phyloP scores from a whole-genome alignment of 768 basidiomycete genomes.

The Suillus decipiens region DNA sequence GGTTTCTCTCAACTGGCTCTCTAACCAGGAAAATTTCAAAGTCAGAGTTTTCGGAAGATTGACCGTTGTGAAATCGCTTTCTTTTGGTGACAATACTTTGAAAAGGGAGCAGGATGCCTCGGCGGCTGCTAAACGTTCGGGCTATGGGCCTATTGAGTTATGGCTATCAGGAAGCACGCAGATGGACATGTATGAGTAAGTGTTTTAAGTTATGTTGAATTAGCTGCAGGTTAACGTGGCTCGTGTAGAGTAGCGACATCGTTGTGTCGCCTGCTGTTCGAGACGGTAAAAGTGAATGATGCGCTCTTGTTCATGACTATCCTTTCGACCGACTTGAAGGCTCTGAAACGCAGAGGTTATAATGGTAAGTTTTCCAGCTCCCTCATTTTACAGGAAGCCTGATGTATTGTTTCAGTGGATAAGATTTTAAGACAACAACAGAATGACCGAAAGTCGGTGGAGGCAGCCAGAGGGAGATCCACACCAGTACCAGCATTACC shows the following conservation, averaged over 20 bases:
- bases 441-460: constrained; percentile 59
- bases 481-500: constrained; percentile 21
- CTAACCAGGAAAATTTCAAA: constrained; percentile 60
- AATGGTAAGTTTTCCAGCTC: constrained; percentile 53
- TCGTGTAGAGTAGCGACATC: constrained; percentile 75
- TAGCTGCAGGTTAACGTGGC: constrained; percentile 11
- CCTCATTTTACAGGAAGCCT: constrained; percentile 4
- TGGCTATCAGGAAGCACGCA: constrained; percentile 76
- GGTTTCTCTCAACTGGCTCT: constrained; percentile 69
- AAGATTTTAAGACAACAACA: constrained; percentile 85
- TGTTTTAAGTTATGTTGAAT: constrained; percentile 20
- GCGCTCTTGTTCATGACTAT: constrained; percentile 91
- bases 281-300: constrained; percentile 81
- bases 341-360: constrained; percentile 81
- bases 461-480: constrained; percentile 39
- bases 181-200: constrained; percentile 92
- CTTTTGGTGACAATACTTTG: constrained; percentile 48
- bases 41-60: constrained; percentile 71
- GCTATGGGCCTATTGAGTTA: constrained; percentile 65
- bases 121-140: constrained; percentile 60
- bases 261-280: constrained; percentile 77
- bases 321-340: constrained; percentile 83
- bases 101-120: constrained; percentile 68
- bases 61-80: constrained; percentile 60
- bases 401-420: constrained; percentile 58